Base-by-base conservation (phyloP, 176 grass and related monocot genomes). In the Triticum dicoccoides region DNA sequence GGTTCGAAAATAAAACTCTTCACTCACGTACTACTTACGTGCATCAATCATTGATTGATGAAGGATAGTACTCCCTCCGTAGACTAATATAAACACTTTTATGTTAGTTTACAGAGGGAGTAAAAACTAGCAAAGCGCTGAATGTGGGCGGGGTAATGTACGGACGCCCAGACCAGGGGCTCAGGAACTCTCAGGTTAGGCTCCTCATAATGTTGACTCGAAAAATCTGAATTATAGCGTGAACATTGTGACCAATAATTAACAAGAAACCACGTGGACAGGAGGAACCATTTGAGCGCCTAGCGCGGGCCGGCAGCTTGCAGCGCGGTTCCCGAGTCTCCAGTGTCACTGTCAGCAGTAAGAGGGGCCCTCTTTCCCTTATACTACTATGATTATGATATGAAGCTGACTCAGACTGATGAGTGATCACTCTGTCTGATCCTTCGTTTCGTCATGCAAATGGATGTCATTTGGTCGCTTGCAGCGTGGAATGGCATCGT, bases 191-290 rank as follows among this genome's bases (percentile, higher is more conserved):
- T 52, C 20, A 39, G 41, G 24, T 29, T 32, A 42, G 20, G 56
- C 13, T 42, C 39, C 8, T 11, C 62, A n/a, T 45, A 24, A 14
- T 77, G 62, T 23, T 63, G 37, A 27, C 23, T 24, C 17, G 11
- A 4, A 23, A 23, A 56, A 56, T 20, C 6, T 20, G 52, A 20
- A 75, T 75, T 14, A 20, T 21, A 42, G 24, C 39, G 21, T 52
- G 56, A 78, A 38, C 49, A 77, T 82, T 25, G 45, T 17, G 38
- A 86, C 14, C 83, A 63, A 32, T 63, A 32, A 77, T 30, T 14
- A 75, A 52, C 69, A 34, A n/a, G 68, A 8, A 71, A 52, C 51
- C 79, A 78, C 8, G 82, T 84, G 87, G 59, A 18, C 14, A 6
- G 49, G 49, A 78, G 37, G 29, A 73, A 51, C 76, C 32, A 84